Evolutionary conservation across 768 basidiomycete genomes (phyloP).

Genomic region (Trametes meyenii): DNA sequence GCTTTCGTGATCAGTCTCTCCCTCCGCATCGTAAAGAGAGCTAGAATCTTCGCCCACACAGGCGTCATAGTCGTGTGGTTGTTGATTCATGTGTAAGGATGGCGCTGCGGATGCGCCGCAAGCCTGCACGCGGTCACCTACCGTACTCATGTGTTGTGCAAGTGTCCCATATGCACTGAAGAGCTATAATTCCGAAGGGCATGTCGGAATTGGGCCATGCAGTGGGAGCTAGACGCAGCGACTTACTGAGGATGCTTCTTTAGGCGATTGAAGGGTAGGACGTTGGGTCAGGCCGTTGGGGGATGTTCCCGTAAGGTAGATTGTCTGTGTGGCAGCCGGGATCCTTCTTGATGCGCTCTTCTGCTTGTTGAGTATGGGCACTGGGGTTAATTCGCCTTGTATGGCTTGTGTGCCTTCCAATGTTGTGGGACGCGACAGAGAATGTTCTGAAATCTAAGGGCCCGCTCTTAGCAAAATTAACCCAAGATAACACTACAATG

Average conservation of each 20-base stretch:
- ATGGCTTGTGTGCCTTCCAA: background rate
- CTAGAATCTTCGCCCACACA: background rate
- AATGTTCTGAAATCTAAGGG: background rate
- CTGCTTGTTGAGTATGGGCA: no score
- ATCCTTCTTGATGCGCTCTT: background rate
- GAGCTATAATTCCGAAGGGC: no score
- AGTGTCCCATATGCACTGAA: no score
- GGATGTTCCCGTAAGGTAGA: no score
- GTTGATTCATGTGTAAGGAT: background rate
- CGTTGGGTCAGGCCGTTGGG: no score
- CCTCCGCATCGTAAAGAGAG: slow-evolving; percentile 13
- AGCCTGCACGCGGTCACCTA: no score
- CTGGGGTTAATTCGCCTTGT: background rate
- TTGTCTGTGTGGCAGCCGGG: background rate
- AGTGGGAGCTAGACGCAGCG: no score
- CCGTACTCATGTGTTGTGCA: no score
- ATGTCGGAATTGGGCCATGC: no score
- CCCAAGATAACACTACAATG: background rate
- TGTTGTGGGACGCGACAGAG: background rate
- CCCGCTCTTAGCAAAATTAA: background rate
- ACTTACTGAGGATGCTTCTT: no score
- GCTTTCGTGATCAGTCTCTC: slow-evolving; percentile 17
- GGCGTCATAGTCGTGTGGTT: background rate
- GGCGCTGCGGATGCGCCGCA: no score
- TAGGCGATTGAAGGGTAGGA: no score